Evolutionary conservation across 2,329 filamentous ascomycete species (phyloP), one percentile per base, ranked within the genome.

Genomic region (Colletotrichum cereale): DNA sequence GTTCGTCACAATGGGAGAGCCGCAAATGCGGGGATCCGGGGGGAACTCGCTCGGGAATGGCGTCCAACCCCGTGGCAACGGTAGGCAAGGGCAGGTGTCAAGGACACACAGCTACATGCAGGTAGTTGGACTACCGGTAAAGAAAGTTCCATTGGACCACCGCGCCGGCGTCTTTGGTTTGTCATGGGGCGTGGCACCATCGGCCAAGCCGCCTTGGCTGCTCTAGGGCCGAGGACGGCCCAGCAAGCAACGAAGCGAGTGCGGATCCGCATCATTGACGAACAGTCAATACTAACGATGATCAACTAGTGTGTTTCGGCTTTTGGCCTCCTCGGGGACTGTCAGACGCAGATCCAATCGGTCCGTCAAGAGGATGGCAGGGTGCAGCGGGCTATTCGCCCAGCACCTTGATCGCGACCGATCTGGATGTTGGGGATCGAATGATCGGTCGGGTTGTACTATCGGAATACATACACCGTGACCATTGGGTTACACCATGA

Each of bases 251-350:
- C 11, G 14, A 62, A 24, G n/a, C 42, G 36, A 40, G 16, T 52
- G 44, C 31, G 40, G 52, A 68, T 65, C 50, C 40, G n/a, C 24
- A 68, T 34, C 31, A 57, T 26, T 29, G 50, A 34, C 24, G 50
- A 42, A 67, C 26, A 16, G 50, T 52, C 50, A 21, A 31, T 40
- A 40, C n/a, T n/a, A n/a, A n/a, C n/a, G n/a, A n/a, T n/a, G n/a
- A n/a, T n/a, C n/a, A 38, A 11, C 8, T 34, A 10, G 18, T 1
- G 50, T 21, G 50, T 34, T 29, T 34, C 50, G 50, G 50, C 50
- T 12, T 31, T 34, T 34, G 31, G 14, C 2, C 21, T 5, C 31
- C 21, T 11, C 31, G 52, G 21, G 18, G 21, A 24, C 21, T 3
- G 12, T 36, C 21, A 31, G 31, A 36, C 8, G 52, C 52, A 55